Base-by-base conservation (phyloP, 106 monocot species). In the Cymbidium sinense region DNA sequence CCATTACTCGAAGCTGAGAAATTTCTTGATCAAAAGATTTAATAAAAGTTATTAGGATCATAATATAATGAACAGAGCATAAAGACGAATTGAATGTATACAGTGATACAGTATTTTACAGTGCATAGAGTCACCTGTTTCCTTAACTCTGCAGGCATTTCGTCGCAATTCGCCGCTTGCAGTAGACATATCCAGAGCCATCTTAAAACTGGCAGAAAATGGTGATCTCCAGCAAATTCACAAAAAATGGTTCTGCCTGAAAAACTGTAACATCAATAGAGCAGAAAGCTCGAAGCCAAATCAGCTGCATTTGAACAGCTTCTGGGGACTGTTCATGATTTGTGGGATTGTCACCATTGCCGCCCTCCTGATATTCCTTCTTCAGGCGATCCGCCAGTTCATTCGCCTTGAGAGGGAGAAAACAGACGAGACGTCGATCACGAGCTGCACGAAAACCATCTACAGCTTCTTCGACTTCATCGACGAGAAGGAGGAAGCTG, bases 171-270 rank as follows among this genome's bases (percentile, higher is more conserved):
- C 86, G 25, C 88, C 88, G 0, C 80, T 93, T 34, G 84, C 83
- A n/a, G 18, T 86, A 19, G 93, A 93, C 81, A 75, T 93, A 36
- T 93, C 93, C 31, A 88, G 77, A 43, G 88, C 93, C 13, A 90
- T 93, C 43, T 65, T 93, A 43, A 83, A 85, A 43, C 91, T 93
- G n/a, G 91, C 93, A 6, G 93, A 93, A 76, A 85, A 78, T 36
- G 88, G 93, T 4, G 83, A 85, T 50, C 91, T 93, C 35, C 90
- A 88, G 77, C 81, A 61, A 64, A 93, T 93, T 34, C 91, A 93
- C 25, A 65, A 87, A n/a, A 85, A 84, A 54, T 91, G 93, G 90
- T 81, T 90, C 51, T 85, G 86, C 73, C 75, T 44, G 30, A n/a
- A 55, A 0, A 75, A n/a, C 15, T 88, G 93, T 33, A 35, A 27